Evolutionary conservation across 2,329 filamentous ascomycete genomes (phyloP).

Genomic region (Hypomyces rosellus): DNA sequence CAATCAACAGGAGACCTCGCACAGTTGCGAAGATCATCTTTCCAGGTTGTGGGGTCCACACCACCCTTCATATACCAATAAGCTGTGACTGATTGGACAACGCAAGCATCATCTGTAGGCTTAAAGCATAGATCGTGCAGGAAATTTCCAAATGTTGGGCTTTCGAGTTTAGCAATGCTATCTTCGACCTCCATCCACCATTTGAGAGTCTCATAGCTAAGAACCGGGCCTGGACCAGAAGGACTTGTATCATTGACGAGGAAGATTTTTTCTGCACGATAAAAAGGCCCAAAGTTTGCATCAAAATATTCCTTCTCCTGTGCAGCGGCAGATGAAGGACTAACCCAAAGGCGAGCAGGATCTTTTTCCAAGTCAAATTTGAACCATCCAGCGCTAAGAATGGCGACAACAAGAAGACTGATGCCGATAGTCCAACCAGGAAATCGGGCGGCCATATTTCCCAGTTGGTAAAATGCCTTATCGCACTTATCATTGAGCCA

Average conservation of each 20-base stretch:
- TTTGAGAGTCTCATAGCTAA: slow-evolving; percentile 78
- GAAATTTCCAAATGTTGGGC: slow-evolving; percentile 58
- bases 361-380: slow-evolving; percentile 85
- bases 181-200: slow-evolving; percentile 95
- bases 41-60: slow-evolving; percentile 52
- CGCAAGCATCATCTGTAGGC: slow-evolving; percentile 80
- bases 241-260: slow-evolving; percentile 76
- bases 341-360: slow-evolving; percentile 93
- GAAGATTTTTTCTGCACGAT: slow-evolving; percentile 88
- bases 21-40: slow-evolving; percentile 64
- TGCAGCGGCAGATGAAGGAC: slow-evolving; percentile 82
- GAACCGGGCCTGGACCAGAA: slow-evolving; percentile 63
- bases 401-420: slow-evolving; percentile 66
- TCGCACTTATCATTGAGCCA: slow-evolving; percentile 79
- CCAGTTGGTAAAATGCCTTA: slow-evolving; percentile 70
- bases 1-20: slow-evolving; percentile 76
- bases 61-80: slow-evolving; percentile 66
- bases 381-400: slow-evolving; percentile 84
- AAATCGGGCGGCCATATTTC: slow-evolving; percentile 73
- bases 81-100: slow-evolving; percentile 84
- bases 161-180: slow-evolving; percentile 66
- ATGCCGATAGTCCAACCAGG: slow-evolving; percentile 74
- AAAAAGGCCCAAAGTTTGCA: slow-evolving; percentile 88
- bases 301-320: slow-evolving; percentile 95
- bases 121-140: slow-evolving; percentile 91